A percentile compares a stretch with the other conserved stretches of the same genome.
phyloP scores from a whole-genome alignment of 176 grass and related monocot species.

The Aegilops tauschii region DNA sequence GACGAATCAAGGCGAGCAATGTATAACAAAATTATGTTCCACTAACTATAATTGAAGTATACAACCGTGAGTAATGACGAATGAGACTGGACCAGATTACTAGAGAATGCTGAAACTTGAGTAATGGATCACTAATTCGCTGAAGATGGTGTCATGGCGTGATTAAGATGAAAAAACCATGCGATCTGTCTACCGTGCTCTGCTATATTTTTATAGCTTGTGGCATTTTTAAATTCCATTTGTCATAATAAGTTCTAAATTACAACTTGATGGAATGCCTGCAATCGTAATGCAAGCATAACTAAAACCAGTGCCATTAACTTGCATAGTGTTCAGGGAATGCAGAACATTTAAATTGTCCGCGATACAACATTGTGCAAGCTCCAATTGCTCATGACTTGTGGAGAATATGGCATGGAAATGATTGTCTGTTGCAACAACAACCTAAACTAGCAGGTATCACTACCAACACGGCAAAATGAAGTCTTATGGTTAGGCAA shows the following conservation, averaged over 20 bases:
- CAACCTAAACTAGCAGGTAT: neutral
- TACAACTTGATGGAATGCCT: neutral
- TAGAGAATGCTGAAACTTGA: conserved; percentile 9
- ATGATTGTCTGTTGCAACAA: neutral
- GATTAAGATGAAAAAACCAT: conserved; percentile 7
- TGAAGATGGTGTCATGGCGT: neutral
- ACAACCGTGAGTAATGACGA: neutral
- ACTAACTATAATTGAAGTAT: neutral
- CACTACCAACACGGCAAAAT: neutral
- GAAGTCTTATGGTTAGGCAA: neutral
- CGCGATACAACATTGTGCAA: neutral
- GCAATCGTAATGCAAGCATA: neutral
- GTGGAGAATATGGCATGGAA: neutral
- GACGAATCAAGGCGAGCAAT: neutral
- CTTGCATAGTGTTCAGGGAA: neutral
- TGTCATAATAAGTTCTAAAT: conserved; percentile 3
- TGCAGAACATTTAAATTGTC: neutral
- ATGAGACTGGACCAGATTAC: neutral
- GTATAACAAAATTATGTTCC: neutral
- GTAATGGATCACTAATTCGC: neutral
- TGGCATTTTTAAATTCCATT: neutral
- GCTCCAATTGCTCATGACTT: neutral
- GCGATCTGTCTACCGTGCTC: neutral
- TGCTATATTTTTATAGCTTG: neutral
- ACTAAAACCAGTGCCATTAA: neutral